Percentiles rank a stretch among this genome's conserved stretches.
phyloP scores from a whole-genome alignment of 176 grass and related monocot species.

The Carex cristatella region DNA sequence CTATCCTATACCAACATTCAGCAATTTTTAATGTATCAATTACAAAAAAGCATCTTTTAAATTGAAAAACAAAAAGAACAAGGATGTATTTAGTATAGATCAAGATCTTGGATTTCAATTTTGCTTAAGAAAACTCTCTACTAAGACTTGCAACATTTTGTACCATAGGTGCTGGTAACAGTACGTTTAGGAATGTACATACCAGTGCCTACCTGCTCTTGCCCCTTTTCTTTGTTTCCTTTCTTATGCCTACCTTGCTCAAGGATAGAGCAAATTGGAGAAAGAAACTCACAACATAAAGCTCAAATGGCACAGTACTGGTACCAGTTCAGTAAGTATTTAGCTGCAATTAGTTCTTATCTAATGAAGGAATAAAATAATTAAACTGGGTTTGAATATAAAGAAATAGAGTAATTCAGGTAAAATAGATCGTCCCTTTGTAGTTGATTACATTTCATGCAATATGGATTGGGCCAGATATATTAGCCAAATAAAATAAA shows the following conservation, averaged over 20 bases:
- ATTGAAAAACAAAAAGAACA: neutral
- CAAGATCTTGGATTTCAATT: neutral
- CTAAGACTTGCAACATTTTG: neutral
- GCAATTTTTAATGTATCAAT: neutral
- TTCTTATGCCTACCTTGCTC: neutral
- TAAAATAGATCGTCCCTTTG: too few species aligned
- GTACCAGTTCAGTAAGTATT: neutral
- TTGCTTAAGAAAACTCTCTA: neutral
- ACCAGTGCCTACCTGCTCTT: neutral
- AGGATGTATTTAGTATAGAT: neutral
- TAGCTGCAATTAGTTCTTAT: neutral
- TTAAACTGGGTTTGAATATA: neutral
- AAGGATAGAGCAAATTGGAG: neutral
- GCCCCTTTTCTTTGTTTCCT: neutral
- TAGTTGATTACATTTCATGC: neutral
- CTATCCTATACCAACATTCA: constrained; percentile 44
- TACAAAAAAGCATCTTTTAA: too few species aligned
- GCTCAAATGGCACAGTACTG: neutral
- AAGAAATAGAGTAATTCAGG: neutral
- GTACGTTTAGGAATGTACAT: neutral
- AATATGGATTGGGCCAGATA: neutral
- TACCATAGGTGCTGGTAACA: neutral
- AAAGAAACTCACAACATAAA: neutral
- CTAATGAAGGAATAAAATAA: neutral
- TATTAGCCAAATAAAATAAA: neutral